Conservation (phyloP, 495 filamentous ascomycete genomes). For the Hyaloscypha finlandica region DNA sequence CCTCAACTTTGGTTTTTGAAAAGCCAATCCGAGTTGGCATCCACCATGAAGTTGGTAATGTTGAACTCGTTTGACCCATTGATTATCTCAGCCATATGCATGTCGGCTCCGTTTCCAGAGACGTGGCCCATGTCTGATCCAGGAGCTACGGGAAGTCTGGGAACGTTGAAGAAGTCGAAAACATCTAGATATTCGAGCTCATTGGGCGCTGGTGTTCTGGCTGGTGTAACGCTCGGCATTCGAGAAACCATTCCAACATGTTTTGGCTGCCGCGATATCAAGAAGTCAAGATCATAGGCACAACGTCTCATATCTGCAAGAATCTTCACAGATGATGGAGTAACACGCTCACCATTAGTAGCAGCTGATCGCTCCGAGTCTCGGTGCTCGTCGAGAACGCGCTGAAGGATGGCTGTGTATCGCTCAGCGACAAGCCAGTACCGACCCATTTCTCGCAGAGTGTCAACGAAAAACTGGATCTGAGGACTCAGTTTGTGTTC, state of each 20-base stretch:
- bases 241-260: conserved; percentile 40
- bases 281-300: conserved; percentile 83
- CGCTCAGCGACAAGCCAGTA: conserved; percentile 84
- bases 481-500: conserved; percentile 77
- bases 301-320: conserved; percentile 85
- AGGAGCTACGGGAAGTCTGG: conserved; percentile 57
- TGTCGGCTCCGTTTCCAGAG: conserved; percentile 24
- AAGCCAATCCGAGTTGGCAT: conserved; percentile 65
- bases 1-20: conserved; percentile 42
- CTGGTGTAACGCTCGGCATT: conserved; percentile 42
- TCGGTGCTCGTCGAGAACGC: conserved; percentile 81
- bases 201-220: conserved; percentile 69
- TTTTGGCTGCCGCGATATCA: conserved; percentile 81
- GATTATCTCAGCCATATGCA: conserved; percentile 25
- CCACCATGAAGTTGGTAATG: conserved; percentile 66
- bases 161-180: conserved; percentile 92
- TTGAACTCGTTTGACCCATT: conserved; percentile 52
- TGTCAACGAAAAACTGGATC: conserved; percentile 77
- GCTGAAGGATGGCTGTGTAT: conserved; percentile 76
- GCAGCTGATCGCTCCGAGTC: conserved; percentile 67
- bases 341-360: conserved; percentile 63
- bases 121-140: conserved; percentile 21
- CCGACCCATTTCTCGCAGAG: conserved; percentile 73
- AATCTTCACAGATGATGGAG: conserved; percentile 80
- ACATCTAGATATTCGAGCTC: conserved; percentile 90